Conservation (phyloP, 129 eudicot species). For the Cynara cardunculus region DNA sequence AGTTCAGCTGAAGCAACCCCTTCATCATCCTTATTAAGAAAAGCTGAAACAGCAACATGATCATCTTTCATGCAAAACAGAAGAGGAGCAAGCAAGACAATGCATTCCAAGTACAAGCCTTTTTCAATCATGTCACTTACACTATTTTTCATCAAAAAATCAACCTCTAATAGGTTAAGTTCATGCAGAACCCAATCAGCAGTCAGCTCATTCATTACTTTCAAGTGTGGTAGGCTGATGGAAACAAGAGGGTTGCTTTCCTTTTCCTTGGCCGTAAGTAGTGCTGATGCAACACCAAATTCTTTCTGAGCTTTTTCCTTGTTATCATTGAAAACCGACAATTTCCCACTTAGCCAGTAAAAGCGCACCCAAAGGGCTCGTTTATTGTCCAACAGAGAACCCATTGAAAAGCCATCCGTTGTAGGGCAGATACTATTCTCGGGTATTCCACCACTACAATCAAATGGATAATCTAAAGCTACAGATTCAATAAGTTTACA, state of each 20-base stretch:
- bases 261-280: conserved; percentile 45
- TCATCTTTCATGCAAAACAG: conserved; percentile 57
- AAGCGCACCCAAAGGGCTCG: conserved; percentile 79
- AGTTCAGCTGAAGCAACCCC: conserved; percentile 53
- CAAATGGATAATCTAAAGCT: conserved; percentile 55
- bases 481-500: conserved; percentile 79
- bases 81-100: conserved; percentile 72
- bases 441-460: conserved; percentile 14
- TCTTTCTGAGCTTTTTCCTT: conserved; percentile 73
- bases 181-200: conserved; percentile 57
- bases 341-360: conserved; percentile 81
- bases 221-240: conserved; percentile 69
- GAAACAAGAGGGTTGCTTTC: conserved; percentile 34
- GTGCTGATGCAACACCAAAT: conserved; percentile 56
- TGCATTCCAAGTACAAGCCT: conserved; percentile 58
- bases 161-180: conserved; percentile 71
- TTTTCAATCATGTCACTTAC: conserved; percentile 60
- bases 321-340: conserved; percentile 55
- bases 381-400: conserved; percentile 46
- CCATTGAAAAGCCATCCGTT: conserved; percentile 31
- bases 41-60: conserved; percentile 33
- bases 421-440: conserved; percentile 17
- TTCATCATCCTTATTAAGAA: conserved; percentile 38
- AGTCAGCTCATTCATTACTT: conserved; percentile 49
- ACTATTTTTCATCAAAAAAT: conserved; percentile 54